Percentiles rank a stretch among this genome's conserved stretches.
Conservation (phyloP, 192 early-diverging fungal species). For the Allomyces macrogynus region DNA sequence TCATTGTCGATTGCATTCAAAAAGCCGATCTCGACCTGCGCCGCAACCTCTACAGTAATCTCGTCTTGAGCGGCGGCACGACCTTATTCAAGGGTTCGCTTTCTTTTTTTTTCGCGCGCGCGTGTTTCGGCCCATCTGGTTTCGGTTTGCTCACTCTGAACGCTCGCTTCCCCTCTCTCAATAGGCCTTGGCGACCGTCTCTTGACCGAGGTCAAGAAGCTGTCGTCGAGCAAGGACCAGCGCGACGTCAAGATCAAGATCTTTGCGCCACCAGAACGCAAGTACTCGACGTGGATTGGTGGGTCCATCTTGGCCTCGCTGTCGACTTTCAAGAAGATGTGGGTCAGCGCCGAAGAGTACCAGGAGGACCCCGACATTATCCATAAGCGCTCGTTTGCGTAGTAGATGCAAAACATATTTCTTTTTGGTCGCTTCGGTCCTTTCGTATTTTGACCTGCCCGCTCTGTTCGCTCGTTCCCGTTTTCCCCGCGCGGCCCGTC, state of each 20-base stretch:
- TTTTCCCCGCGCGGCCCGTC: too few species aligned
- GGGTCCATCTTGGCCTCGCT: conserved; percentile 86
- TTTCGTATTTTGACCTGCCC: not conserved
- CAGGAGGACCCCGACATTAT: conserved; percentile 92
- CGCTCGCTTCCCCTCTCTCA: not conserved
- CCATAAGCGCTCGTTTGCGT: conserved; percentile 45
- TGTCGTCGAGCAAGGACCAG: conserved; percentile 27
- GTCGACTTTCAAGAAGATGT: conserved; percentile 99
- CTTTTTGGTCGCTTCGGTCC: not conserved
- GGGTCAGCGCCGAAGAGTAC: conserved; percentile 94
- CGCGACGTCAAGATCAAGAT: conserved; percentile 97
- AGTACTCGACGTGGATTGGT: conserved; percentile 97
- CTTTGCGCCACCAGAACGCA: conserved; percentile 88
- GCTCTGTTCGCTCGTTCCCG: too few species aligned
- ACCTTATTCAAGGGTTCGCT: conserved; percentile 55
- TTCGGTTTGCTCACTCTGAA: not conserved
- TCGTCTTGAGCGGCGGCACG: conserved; percentile 94
- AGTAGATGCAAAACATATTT: too few species aligned
- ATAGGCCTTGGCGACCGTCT: conserved; percentile 82
- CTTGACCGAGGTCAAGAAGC: conserved; percentile 69
- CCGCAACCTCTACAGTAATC: conserved; percentile 62
- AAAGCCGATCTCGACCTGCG: conserved; percentile 88
- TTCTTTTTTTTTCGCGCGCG: not conserved
- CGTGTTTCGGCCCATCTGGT: too few species aligned
- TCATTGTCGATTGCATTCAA: conserved; percentile 79